phyloP scores from a whole-genome alignment of 2,329 filamentous ascomycete genomes.

The Colletotrichum cuscutae region DNA sequence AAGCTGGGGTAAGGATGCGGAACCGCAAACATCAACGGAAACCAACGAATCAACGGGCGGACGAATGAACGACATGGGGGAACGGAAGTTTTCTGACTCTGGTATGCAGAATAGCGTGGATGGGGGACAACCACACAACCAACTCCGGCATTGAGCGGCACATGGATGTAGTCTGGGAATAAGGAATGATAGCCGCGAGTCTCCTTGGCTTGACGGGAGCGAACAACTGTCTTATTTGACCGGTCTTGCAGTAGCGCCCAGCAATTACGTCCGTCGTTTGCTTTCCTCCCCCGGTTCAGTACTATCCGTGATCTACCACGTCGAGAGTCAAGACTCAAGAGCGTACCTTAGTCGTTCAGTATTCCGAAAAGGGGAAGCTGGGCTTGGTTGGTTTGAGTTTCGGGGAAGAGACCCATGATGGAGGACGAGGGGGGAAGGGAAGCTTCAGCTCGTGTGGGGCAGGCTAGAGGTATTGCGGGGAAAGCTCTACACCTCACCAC shows the following conservation, averaged over 20 bases:
- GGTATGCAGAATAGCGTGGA: not conserved
- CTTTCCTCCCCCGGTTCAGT: not conserved
- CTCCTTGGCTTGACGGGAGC: not conserved
- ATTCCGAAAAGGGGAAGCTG: not conserved
- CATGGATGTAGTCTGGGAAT: not conserved
- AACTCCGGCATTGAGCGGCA: not conserved
- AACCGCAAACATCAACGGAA: not conserved
- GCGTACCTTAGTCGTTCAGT: not conserved
- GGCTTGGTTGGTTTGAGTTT: slow-evolving; percentile 2
- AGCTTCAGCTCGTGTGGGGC: slow-evolving; percentile 27
- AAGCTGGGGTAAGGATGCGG: not conserved
- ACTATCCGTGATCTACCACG: not conserved
- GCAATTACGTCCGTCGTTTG: not conserved
- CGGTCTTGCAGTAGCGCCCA: not conserved
- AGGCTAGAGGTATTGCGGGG: slow-evolving; percentile 7
- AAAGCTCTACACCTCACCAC: slow-evolving; percentile 6
- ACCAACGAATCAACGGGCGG: not conserved
- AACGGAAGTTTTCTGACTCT: not conserved
- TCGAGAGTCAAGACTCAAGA: not conserved
- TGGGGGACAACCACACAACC: too few relatives aligned
- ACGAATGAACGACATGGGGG: not conserved
- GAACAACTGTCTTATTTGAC: not conserved
- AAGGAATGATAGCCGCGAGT: not conserved
- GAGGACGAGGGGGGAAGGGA: not conserved
- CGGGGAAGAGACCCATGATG: not conserved